Percentiles rank a stretch among this genome's conserved stretches.
phyloP scores from a whole-genome alignment of 2,329 filamentous ascomycete species.

The Zalaria obscura region DNA sequence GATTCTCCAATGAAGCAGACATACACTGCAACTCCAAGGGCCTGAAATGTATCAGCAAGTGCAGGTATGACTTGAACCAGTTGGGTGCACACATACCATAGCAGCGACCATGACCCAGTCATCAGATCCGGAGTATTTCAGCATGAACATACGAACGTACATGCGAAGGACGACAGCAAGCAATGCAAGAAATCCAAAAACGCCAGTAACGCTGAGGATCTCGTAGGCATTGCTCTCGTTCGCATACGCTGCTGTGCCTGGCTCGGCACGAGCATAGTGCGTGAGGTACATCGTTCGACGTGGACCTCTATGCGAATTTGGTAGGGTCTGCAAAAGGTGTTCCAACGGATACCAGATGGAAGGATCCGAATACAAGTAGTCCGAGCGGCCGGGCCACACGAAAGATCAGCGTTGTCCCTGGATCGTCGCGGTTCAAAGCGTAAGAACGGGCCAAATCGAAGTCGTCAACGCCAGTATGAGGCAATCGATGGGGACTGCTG shows the following conservation, averaged over 20 bases:
- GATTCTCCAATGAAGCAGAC: slow-evolving; percentile 31
- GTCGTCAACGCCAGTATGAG: too few species aligned
- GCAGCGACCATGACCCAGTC: slow-evolving; percentile 32
- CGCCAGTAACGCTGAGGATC: slow-evolving; percentile 7
- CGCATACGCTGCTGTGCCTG: slow-evolving; percentile 1
- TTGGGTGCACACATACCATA: slow-evolving; percentile 15
- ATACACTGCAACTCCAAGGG: slow-evolving; percentile 14
- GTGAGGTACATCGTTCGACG: too few species aligned
- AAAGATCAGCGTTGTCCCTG: too few species aligned
- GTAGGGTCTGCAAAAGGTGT: too few species aligned
- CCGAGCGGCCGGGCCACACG: too few species aligned
- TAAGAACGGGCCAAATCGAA: too few species aligned
- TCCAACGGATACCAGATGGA: too few species aligned
- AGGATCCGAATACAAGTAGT: too few species aligned
- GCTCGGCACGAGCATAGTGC: too few species aligned
- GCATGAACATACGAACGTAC: slow-evolving; percentile 28
- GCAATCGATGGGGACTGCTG: too few species aligned
- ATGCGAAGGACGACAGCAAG: slow-evolving; percentile 4
- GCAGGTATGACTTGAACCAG: neutral
- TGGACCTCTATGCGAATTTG: too few species aligned
- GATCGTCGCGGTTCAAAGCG: too few species aligned
- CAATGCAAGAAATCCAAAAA: slow-evolving; percentile 6
- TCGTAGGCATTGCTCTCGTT: slow-evolving; percentile 4
- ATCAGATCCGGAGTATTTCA: slow-evolving; percentile 35
- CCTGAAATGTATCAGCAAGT: neutral